A percentile compares a stretch with the other conserved stretches of the same genome.
phyloP scores from a whole-genome alignment of 176 grass and related monocot genomes.

The Elymus sibiricus region DNA sequence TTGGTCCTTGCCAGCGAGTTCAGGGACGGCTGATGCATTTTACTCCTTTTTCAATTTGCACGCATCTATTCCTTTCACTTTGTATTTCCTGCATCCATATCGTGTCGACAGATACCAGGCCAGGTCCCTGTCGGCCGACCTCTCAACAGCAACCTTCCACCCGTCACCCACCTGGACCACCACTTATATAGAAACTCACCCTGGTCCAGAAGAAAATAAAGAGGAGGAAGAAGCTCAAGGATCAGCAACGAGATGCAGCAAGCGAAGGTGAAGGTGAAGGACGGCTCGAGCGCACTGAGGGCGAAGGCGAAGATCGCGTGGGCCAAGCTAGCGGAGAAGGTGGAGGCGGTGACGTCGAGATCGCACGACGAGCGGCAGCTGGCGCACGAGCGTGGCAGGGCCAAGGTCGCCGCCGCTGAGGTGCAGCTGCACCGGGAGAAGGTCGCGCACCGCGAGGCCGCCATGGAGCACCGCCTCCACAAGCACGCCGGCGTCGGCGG shows the following conservation, averaged over 20 bases:
- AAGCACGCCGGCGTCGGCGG: neutral
- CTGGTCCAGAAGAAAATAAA: neutral
- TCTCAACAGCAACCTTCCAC: neutral
- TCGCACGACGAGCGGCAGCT: conserved; percentile 28
- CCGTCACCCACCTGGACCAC: neutral
- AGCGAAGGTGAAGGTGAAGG: conserved; percentile 46
- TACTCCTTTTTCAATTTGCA: neutral
- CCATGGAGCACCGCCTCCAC: neutral
- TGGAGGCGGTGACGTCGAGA: conserved; percentile 21
- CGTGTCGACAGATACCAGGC: too few species aligned
- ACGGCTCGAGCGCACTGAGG: conserved; percentile 34
- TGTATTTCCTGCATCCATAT: neutral
- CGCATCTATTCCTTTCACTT: neutral
- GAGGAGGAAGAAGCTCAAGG: neutral
- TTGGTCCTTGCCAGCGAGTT: too few species aligned
- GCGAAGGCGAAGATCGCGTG: conserved; percentile 38
- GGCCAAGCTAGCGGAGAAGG: conserved; percentile 37
- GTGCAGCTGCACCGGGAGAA: conserved; percentile 29
- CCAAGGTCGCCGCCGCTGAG: conserved; percentile 41
- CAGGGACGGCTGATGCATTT: too few species aligned
- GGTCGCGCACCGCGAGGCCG: neutral
- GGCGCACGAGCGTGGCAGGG: conserved; percentile 45
- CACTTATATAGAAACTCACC: neutral
- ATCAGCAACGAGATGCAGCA: neutral
- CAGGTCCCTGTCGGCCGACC: too few species aligned